Percentiles rank a stretch among this genome's conserved stretches.
Evolutionary conservation across 2,329 filamentous ascomycete species (phyloP).

Genomic region (Fusarium sublunatum): DNA sequence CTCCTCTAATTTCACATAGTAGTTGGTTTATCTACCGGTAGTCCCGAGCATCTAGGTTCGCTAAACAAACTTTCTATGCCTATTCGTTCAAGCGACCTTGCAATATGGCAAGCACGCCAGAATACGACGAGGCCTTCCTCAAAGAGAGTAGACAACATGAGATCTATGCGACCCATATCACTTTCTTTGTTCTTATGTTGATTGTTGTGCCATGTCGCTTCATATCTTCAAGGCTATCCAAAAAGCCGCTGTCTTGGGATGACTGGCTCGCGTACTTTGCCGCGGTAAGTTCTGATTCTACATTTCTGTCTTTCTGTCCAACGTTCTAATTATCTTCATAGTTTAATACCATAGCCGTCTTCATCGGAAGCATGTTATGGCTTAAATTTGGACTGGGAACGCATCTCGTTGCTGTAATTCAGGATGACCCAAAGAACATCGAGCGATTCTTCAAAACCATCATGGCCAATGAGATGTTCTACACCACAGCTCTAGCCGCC

Average conservation of each 20-base stretch:
- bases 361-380: constrained; percentile 6
- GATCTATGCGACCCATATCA: not conserved
- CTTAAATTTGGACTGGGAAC: not conserved
- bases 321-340: not conserved
- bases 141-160: constrained; percentile 2
- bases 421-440: constrained; percentile 1
- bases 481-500: not conserved
- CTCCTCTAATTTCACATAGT: no score
- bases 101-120: not conserved
- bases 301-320: not conserved
- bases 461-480: not conserved
- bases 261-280: constrained; percentile 16
- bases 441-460: constrained; percentile 12
- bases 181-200: not conserved
- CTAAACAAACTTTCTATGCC: not conserved
- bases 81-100: not conserved
- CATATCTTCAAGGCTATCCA: not conserved
- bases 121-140: not conserved
- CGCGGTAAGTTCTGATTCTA: not conserved
- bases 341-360: constrained; percentile 1
- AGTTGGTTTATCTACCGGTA: no score
- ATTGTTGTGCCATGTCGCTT: constrained; percentile 1
- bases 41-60: not conserved
- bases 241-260: not conserved
- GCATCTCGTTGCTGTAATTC: not conserved